Evolutionary conservation across 1,284 basidiomycete genomes (phyloP), one percentile per base, ranked within the genome.

Genomic region (Austroboletus niveus): DNA sequence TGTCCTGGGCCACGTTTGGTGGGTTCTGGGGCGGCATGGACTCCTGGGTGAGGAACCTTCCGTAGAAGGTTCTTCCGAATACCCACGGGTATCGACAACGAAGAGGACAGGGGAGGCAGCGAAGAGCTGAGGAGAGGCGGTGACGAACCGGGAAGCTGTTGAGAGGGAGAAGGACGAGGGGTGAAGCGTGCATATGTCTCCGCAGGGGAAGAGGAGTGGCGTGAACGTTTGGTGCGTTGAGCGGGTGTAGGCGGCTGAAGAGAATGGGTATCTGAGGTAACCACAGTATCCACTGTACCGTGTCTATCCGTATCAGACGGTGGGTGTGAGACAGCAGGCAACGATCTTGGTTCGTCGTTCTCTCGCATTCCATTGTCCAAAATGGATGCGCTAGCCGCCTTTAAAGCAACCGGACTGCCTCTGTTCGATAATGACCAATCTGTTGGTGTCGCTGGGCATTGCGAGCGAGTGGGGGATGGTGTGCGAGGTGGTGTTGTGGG

Each of bases 211-310:
- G 52, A 47, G 30, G 54, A 56, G 15, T 14, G 40, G 44, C 42
- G 54, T 9, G 52, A 62, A 10, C 8, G 45, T 17, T 38, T 57
- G 8, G 48, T 47, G 40, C 64, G 60, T 48, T 69, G 65, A 4
- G 69, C 60, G 12, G 69, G 69, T 6, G 67, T 67, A 40, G 69
- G 69, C 22, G 66, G 62, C 39, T 54, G 68, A 42, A 57, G 48
- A 38, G 65, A 66, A 42, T 4, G 35, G 20, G 45, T 43, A 20
- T 60, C 61, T 9, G 52, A 49, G 1, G 31, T 27, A 46, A 56
- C 54, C 10, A 8, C n/a, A n/a, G 35, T n/a, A 36, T n/a, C 12
- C 35, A 36, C 8, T 11, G 39, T 34, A 38, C 15, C 2, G 2
- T 45, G 45, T 1, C 29, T 46, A 9, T 49, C 51, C 20, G n/a